Evolutionary conservation across 164 flowering plant species (phyloP).

Genomic region (Dillenia suffruticosa): DNA sequence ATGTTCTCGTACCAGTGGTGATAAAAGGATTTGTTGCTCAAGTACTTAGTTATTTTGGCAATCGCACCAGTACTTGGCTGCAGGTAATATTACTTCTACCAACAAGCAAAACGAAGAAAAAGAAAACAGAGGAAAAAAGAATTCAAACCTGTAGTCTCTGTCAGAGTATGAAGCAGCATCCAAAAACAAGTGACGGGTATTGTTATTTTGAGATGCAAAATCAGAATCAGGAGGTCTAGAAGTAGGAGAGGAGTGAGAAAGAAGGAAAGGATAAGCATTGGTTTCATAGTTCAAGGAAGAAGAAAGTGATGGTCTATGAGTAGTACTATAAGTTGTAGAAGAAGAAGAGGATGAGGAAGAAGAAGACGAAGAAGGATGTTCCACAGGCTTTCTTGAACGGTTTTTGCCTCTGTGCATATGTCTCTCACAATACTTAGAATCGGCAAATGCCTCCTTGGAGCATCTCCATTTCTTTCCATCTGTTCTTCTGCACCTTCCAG

Average conservation of each 20-base stretch:
- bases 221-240: constrained; percentile 16
- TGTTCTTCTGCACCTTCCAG: constrained; percentile 70
- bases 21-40: no score
- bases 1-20: no score
- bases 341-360: constrained; percentile 2
- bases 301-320: constrained; percentile 15
- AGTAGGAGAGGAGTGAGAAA: constrained; percentile 17
- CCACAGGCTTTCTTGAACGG: constrained; percentile 72
- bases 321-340: constrained; percentile 2
- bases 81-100: no score
- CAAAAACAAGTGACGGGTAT: constrained; percentile 19
- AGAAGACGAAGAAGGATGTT: constrained; percentile 14
- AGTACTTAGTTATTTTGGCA: no score
- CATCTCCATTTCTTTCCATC: constrained; percentile 77
- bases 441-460: constrained; percentile 51
- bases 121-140: neutral
- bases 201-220: constrained; percentile 18
- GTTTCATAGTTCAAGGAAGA: constrained; percentile 9
- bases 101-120: neutral
- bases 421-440: constrained; percentile 65
- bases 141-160: constrained; percentile 34
- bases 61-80: no score
- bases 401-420: constrained; percentile 73
- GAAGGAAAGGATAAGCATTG: constrained; percentile 18
- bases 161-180: constrained; percentile 25